phyloP scores from a whole-genome alignment of 2,329 filamentous ascomycete genomes.

The Diaporthe vaccinii region DNA sequence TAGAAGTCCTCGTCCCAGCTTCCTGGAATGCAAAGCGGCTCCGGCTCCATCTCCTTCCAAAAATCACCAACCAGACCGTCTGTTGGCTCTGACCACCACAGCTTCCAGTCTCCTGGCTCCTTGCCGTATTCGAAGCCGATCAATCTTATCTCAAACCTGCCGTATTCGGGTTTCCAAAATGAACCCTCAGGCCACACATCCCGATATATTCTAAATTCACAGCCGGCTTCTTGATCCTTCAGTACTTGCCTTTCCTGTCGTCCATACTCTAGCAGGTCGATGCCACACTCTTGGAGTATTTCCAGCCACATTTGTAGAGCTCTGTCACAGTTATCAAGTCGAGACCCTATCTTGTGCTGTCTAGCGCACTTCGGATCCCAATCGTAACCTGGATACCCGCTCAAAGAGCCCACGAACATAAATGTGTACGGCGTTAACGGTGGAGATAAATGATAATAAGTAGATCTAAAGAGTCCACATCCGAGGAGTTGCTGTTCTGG shows the following conservation, averaged over 20 bases:
- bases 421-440: neutral
- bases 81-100: conserved; percentile 16
- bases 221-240: neutral
- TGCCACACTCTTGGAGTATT: neutral
- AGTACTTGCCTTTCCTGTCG: neutral
- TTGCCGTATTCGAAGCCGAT: neutral
- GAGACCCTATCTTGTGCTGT: neutral
- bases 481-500: neutral
- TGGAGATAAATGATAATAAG: neutral
- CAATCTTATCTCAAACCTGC: neutral
- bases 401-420: neutral
- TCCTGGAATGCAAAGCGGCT: neutral
- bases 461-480: rapidly evolving
- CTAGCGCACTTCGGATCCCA: rapidly evolving
- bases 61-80: neutral
- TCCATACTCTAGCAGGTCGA: neutral
- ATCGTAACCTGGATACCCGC: rapidly evolving
- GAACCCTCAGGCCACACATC: neutral
- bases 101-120: neutral
- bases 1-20: conserved; percentile 1
- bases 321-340: neutral
- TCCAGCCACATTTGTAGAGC: neutral
- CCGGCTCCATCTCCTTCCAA: neutral
- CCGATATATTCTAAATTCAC: neutral
- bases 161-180: rapidly evolving